phyloP scores from a whole-genome alignment of 805 yeast species.

The Kluyveromyces wickerhamii region DNA sequence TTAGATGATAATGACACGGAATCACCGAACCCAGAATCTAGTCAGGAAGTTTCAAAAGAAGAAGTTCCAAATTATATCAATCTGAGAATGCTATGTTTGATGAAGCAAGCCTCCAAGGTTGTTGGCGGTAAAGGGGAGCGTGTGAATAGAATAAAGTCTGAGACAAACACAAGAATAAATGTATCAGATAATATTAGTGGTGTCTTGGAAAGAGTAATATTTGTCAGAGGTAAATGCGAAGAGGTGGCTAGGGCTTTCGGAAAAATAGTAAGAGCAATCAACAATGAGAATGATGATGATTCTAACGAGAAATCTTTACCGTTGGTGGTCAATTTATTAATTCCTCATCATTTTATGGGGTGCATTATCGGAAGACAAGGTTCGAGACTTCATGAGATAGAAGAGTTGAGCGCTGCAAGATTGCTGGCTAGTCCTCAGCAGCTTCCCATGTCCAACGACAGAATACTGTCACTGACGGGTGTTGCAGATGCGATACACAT shows the following conservation, averaged over 20 bases:
- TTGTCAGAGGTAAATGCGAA: conserved; percentile 67
- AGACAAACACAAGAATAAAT: conserved; percentile 55
- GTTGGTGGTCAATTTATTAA: conserved; percentile 50
- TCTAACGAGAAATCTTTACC: conserved; percentile 52
- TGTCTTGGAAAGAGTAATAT: conserved; percentile 65
- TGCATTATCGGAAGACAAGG: conserved; percentile 76
- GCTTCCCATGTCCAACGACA: conserved; percentile 69
- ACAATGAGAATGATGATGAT: conserved; percentile 39
- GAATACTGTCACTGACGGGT: conserved; percentile 62
- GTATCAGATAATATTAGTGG: conserved; percentile 68
- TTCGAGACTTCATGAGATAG: conserved; percentile 66
- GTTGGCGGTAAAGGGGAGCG: conserved; percentile 80
- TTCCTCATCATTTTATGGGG: conserved; percentile 78
- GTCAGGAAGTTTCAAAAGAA: conserved; percentile 11
- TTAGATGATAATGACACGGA: conserved; percentile 39
- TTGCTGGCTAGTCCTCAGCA: conserved; percentile 66
- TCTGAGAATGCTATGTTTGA: conserved; percentile 66
- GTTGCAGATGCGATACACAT: conserved; percentile 84
- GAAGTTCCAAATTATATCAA: conserved; percentile 56
- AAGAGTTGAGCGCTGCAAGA: conserved; percentile 71
- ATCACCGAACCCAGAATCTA: conserved; percentile 5
- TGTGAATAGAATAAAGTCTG: conserved; percentile 54
- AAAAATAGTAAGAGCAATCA: conserved; percentile 54
- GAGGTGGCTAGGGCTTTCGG: conserved; percentile 79
- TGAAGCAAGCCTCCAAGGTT: conserved; percentile 64